Conservation (phyloP, 2,329 filamentous ascomycete genomes). For the Penicillium sp. region DNA sequence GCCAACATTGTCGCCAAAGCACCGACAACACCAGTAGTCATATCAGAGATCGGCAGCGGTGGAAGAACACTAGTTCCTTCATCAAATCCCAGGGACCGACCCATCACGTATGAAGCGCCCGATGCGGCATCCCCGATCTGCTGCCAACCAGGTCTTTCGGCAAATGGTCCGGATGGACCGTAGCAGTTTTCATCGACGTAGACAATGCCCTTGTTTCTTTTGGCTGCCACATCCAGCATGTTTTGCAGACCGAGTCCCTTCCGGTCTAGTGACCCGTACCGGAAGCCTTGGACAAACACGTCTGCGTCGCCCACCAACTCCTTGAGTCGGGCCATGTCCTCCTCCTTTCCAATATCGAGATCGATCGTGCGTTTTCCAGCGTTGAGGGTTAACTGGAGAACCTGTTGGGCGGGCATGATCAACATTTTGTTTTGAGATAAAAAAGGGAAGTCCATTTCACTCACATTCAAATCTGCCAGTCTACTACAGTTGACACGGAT, state of each 20-base stretch:
- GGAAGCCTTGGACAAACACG: slow-evolving; percentile 55
- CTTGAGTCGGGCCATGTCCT: slow-evolving; percentile 42
- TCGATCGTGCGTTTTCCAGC: slow-evolving; percentile 27
- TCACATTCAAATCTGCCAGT: slow-evolving; percentile 35
- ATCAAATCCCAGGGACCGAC: slow-evolving; percentile 30
- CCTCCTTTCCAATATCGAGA: slow-evolving; percentile 48
- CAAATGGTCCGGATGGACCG: slow-evolving; percentile 48
- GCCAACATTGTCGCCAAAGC: slow-evolving; percentile 15
- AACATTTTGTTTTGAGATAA: background rate
- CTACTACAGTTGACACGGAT: slow-evolving; percentile 47
- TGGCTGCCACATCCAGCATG: slow-evolving; percentile 41
- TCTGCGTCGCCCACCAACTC: slow-evolving; percentile 48
- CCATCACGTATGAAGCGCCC: slow-evolving; percentile 40
- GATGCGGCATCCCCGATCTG: slow-evolving; percentile 50
- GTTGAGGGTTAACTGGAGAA: slow-evolving; percentile 23
- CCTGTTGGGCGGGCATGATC: slow-evolving; percentile 5
- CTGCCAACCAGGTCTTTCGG: slow-evolving; percentile 51
- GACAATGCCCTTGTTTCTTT: slow-evolving; percentile 46
- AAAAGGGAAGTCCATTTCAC: background rate
- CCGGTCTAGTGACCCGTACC: slow-evolving; percentile 42
- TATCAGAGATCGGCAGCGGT: slow-evolving; percentile 24
- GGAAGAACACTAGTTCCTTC: slow-evolving; percentile 20
- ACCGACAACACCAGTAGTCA: slow-evolving; percentile 22
- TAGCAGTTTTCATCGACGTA: slow-evolving; percentile 54
- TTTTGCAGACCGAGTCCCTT: slow-evolving; percentile 36